Evolutionary conservation across 2,329 filamentous ascomycete species (phyloP), one percentile per base, ranked within the genome.

Genomic region (Fusarium sp.): DNA sequence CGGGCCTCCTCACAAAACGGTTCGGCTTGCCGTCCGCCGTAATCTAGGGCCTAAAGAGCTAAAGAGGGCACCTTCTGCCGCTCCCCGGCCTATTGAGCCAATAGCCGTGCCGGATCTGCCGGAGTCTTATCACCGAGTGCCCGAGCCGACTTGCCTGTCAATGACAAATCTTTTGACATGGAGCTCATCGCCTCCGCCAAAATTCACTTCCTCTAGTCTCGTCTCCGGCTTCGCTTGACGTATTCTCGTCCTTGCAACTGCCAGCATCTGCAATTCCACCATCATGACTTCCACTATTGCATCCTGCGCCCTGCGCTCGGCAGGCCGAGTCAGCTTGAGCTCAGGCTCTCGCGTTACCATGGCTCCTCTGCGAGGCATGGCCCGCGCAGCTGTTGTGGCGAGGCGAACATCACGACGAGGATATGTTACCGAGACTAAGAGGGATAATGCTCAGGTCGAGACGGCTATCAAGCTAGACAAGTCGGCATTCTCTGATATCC

Each of bases 401-500:
- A 69, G 72, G 64, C 39, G 46, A 60, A 56, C 68, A 53, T 65
- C 71, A 51, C 81, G 83, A 73, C 87, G 93, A 76, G 85, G 83
- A 73, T 97, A 97, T 85, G 94, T 97, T 67, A 92, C 93, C 27
- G 91, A 94, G 82, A 91, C 92, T 64, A 93, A 91, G 83, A 86
- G 89, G 70, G 89, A 92, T 73, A 87, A 88, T 79, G 93, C 93
- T 50, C 93, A 94, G 77, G 92, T 97, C 75, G 93, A 97, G 75
- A 92, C 91, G 13, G 90, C 93, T 62, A 94, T 97, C 80, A 92
- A 92, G 78, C 85, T 94, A 63, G 93, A 97, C 71, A 93, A 95
- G 81, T 92, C 92, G 78, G 89, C 92, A 32, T 96, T 97, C 79
- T 88, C 89, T 65, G 83, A 87, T 68, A 82, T 85, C 19, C 73